Evolutionary conservation across 768 basidiomycete genomes (phyloP).

Genomic region (Floccularia luteovirens): DNA sequence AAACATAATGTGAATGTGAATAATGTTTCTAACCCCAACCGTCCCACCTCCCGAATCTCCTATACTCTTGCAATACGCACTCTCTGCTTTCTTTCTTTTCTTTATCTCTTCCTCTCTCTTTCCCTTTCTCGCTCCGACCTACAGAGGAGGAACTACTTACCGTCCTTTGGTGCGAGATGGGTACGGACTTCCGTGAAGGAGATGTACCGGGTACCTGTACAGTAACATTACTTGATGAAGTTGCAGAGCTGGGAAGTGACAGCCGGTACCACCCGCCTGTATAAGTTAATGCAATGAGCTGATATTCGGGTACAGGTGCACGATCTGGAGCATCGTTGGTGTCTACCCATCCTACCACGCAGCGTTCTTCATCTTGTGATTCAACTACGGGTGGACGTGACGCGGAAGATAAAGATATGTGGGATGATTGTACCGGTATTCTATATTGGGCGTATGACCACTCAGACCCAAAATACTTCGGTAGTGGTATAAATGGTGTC

Average conservation of each 20-base stretch:
- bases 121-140: slow-evolving; percentile 40
- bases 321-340: slow-evolving; percentile 26
- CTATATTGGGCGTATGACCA: slow-evolving; percentile 95
- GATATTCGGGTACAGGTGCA: slow-evolving; percentile 40
- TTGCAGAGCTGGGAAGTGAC: slow-evolving; percentile 39
- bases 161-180: slow-evolving; percentile 30
- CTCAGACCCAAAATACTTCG: slow-evolving; percentile 91
- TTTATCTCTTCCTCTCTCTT: slow-evolving; percentile 51
- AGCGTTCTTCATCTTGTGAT: slow-evolving; percentile 75
- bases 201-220: slow-evolving; percentile 2
- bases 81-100: slow-evolving; percentile 55
- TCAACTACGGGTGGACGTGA: slow-evolving; percentile 52
- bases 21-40: slow-evolving; percentile 83
- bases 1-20: slow-evolving; percentile 1
- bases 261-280: slow-evolving; percentile 91
- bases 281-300: slow-evolving; percentile 81
- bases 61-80: slow-evolving; percentile 68
- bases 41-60: slow-evolving; percentile 84
- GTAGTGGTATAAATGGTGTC: slow-evolving; percentile 73
- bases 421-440: slow-evolving; percentile 78
- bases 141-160: slow-evolving; percentile 47
- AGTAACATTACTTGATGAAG: too few species aligned
- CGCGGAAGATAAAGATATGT: slow-evolving; percentile 72
- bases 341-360: slow-evolving; percentile 82
- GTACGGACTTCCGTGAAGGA: slow-evolving; percentile 19